phyloP scores from a whole-genome alignment of 306 rosid genomes.

The Corylus americana region DNA sequence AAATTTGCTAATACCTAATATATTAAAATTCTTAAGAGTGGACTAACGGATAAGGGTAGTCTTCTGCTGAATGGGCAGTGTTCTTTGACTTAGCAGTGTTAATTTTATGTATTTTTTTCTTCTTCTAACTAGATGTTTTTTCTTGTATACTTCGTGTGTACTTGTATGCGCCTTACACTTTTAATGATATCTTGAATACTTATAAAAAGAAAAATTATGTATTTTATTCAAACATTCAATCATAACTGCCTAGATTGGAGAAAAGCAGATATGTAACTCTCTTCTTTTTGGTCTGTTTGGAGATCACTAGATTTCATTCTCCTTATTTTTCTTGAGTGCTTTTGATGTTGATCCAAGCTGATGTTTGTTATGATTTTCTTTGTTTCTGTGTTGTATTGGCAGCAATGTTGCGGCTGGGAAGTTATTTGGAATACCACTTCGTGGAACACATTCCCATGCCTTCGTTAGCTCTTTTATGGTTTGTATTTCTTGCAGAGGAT shows the following conservation, averaged over 20 bases:
- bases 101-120: background rate
- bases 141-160: no score
- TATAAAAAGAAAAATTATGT: background rate
- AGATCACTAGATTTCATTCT: constrained; percentile 1
- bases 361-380: constrained; percentile 20
- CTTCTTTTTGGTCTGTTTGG: constrained; percentile 1
- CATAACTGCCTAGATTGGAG: background rate
- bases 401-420: constrained; percentile 99
- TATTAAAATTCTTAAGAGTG: no score
- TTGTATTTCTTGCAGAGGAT: constrained; percentile 40
- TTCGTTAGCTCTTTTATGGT: constrained; percentile 98
- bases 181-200: no score
- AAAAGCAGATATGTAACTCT: background rate
- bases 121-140: no score
- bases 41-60: background rate
- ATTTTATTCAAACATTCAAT: background rate
- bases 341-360: background rate
- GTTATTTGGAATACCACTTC: constrained; percentile 92
- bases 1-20: no score
- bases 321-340: background rate
- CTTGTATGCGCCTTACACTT: no score
- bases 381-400: constrained; percentile 31
- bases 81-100: background rate
- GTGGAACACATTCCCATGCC: constrained; percentile 99
- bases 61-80: background rate